Conservation (phyloP, 306 rosid species). For the Cicer cuneatum region DNA sequence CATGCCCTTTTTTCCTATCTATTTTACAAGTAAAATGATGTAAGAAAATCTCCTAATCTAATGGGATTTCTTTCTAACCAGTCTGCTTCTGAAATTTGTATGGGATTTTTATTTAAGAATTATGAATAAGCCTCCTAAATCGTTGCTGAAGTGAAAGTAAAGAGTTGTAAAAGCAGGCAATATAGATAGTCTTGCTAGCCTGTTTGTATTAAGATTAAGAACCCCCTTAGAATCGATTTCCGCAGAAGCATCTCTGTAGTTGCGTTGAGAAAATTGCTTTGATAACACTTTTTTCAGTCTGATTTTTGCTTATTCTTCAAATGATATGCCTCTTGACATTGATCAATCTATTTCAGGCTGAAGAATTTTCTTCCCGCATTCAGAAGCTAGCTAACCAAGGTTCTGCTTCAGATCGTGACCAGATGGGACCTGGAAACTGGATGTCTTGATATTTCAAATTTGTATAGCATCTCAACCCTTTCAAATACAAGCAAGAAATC, state of each 20-base stretch:
- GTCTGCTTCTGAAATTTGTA: too few species aligned
- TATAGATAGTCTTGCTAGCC: background rate
- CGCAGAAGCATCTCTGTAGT: too few species aligned
- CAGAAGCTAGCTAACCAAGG: conserved; percentile 82
- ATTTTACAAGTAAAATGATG: background rate
- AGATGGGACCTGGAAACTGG: conserved; percentile 62
- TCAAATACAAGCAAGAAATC: conserved; percentile 1
- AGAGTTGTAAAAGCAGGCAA: background rate
- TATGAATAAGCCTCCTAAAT: too few species aligned
- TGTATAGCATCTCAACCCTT: conserved; percentile 27
- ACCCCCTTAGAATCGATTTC: too few species aligned
- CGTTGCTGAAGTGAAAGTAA: background rate
- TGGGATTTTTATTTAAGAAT: too few species aligned
- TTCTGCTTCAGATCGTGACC: conserved; percentile 69
- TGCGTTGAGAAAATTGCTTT: too few species aligned
- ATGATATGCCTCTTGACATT: conserved; percentile 47
- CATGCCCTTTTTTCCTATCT: background rate
- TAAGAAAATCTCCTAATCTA: background rate
- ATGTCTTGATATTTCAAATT: conserved; percentile 55
- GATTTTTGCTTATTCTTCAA: background rate
- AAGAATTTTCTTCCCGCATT: conserved; percentile 88
- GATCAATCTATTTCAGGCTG: conserved; percentile 64
- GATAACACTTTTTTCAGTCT: background rate
- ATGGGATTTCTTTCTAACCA: too few species aligned
- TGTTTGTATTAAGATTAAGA: too few species aligned